These are phyloP conservation scores for Suillus fuscotomentosus DNA, from an alignment of 768 basidiomycete species.

Conservation along the genomic window DNA sequence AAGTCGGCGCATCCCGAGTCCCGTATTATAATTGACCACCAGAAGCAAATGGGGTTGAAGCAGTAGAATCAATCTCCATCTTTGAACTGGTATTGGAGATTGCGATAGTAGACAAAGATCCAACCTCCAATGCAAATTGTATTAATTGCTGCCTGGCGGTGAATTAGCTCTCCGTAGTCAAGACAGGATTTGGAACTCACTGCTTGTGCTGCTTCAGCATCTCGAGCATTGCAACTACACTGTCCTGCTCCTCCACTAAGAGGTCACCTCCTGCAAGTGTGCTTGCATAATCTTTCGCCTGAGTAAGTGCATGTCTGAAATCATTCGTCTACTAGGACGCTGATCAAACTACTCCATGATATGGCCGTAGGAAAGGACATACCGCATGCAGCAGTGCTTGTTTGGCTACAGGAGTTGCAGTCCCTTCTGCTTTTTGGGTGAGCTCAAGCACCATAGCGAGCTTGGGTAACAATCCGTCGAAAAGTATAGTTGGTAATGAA, in stretches of 20 bases:
- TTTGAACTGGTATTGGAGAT: slow-evolving; percentile 30
- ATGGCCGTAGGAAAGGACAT: slow-evolving; percentile 17
- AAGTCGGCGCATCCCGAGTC: not conserved
- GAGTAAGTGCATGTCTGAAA: slow-evolving; percentile 55
- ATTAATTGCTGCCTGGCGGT: slow-evolving; percentile 49
- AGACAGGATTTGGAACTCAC: slow-evolving; percentile 31
- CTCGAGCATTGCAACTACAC: slow-evolving; percentile 69
- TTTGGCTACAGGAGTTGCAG: slow-evolving; percentile 54
- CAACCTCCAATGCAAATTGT: slow-evolving; percentile 46
- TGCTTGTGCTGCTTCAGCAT: slow-evolving; percentile 60
- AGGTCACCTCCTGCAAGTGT: slow-evolving; percentile 74
- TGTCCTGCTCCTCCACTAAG: slow-evolving; percentile 63
- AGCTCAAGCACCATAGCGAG: slow-evolving; percentile 60
- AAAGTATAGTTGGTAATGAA: slow-evolving; percentile 44
- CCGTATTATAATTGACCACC: not conserved
- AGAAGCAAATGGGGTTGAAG: slow-evolving; percentile 59
- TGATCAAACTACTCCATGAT: not conserved
- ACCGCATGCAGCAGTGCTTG: slow-evolving; percentile 70
- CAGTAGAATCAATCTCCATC: slow-evolving; percentile 76
- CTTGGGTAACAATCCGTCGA: slow-evolving; percentile 57
- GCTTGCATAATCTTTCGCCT: slow-evolving; percentile 58
- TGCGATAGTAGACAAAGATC: slow-evolving; percentile 31
- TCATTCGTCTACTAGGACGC: slow-evolving; percentile 58
- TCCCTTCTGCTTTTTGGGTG: slow-evolving; percentile 55
- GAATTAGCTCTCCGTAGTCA: not conserved